These are phyloP conservation scores for Macrophomina phaseolina DNA, from an alignment of 2,329 filamentous ascomycete genomes.

Conservation along the genomic window DNA sequence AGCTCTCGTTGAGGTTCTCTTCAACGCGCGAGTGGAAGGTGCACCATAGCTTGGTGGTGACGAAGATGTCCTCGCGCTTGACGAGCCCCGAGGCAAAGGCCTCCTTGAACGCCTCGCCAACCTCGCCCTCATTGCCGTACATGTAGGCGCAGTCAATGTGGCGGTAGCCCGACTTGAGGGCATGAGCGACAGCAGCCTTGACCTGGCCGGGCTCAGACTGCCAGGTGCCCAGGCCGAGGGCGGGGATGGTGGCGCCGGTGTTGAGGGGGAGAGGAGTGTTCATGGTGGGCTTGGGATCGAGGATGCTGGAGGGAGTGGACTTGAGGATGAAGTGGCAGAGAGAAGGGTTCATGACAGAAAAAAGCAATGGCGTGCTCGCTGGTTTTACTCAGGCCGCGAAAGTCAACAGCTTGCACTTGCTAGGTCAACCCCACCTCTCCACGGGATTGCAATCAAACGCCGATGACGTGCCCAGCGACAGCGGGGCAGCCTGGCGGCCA, in stretches of 20 bases:
- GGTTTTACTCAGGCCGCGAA: conserved; percentile 9
- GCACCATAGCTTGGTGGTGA: conserved; percentile 88
- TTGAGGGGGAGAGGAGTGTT: conserved; percentile 47
- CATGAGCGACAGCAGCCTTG: conserved; percentile 54
- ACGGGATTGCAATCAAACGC: conserved; percentile 20
- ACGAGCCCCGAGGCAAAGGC: conserved; percentile 82
- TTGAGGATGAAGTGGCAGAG: conserved; percentile 49
- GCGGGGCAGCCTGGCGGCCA: conserved; percentile 7
- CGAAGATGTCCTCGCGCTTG: conserved; percentile 86
- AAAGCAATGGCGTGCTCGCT: conserved; percentile 17
- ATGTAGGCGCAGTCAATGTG: conserved; percentile 67
- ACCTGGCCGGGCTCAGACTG: conserved; percentile 52
- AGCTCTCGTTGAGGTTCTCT: conserved; percentile 72
- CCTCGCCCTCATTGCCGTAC: conserved; percentile 83
- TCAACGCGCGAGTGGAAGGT: conserved; percentile 75
- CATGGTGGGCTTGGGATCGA: conserved; percentile 46
- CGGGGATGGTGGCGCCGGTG: conserved; percentile 47
- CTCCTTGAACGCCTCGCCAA: conserved; percentile 75
- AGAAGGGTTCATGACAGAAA: conserved; percentile 43
- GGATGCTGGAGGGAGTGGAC: conserved; percentile 42
- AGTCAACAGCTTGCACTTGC: background rate
- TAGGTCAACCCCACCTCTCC: conserved; percentile 10
- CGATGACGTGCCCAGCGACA: conserved; percentile 23
- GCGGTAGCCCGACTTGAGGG: conserved; percentile 56
- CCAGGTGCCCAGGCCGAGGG: conserved; percentile 48